Percentiles rank a stretch among this genome's conserved stretches.
Evolutionary conservation across 495 filamentous ascomycete species (phyloP).

Genomic region (Daldinia loculata): DNA sequence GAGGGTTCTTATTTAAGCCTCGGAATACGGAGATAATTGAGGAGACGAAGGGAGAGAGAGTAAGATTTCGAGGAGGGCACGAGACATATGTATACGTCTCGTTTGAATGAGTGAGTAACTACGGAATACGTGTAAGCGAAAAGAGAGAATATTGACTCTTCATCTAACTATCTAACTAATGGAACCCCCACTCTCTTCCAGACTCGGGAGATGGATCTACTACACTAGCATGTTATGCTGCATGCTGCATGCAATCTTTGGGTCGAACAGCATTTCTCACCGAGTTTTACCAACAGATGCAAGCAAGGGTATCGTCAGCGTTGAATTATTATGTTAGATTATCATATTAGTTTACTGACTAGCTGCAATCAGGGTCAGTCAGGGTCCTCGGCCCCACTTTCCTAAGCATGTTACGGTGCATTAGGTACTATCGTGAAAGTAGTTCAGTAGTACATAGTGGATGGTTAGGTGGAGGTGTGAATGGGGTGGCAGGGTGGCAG

Average conservation of each 20-base stretch:
- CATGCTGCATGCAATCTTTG: constrained; percentile 5
- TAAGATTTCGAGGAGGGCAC: constrained; percentile 13
- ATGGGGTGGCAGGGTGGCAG: not conserved
- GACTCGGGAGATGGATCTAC: constrained; percentile 19
- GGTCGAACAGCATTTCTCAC: constrained; percentile 25
- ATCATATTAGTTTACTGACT: constrained; percentile 15
- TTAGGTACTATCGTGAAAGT: constrained; percentile 24
- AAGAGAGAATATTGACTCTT: not conserved
- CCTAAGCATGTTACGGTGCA: constrained; percentile 28
- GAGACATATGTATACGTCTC: constrained; percentile 10
- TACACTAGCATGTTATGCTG: constrained; percentile 1
- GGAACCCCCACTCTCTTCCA: constrained; percentile 4
- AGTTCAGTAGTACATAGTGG: not conserved
- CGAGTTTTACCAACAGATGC: constrained; percentile 23
- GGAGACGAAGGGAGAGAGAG: not conserved
- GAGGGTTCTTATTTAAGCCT: not conserved
- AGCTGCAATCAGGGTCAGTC: constrained; percentile 42
- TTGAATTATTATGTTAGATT: constrained; percentile 7
- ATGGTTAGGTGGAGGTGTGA: not conserved
- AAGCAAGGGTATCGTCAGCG: constrained; percentile 37
- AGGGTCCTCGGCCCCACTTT: constrained; percentile 41
- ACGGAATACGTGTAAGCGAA: not conserved
- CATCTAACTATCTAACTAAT: not conserved
- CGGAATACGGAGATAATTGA: constrained; percentile 6
- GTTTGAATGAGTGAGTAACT: too few relatives aligned